These are phyloP conservation scores for Theobroma cacao DNA, from an alignment of 345 rosid genomes.

Conservation along the genomic window DNA sequence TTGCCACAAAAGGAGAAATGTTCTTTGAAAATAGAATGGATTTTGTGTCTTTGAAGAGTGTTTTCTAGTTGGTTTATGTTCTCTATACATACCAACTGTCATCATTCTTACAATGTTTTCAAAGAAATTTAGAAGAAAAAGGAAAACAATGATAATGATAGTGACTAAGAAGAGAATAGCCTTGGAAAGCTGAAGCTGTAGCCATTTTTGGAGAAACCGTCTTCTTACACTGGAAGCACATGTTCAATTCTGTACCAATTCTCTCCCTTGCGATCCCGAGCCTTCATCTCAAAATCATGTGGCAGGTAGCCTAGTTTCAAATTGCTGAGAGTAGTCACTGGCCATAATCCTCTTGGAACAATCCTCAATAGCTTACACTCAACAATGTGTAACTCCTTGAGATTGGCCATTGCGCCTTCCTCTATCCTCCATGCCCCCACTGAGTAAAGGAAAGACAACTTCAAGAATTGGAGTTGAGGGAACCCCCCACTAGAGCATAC, in stretches of 20 bases:
- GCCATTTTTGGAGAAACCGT: background rate
- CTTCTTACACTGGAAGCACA: background rate
- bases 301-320: slow-evolving; percentile 3
- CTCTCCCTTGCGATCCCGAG: slow-evolving; percentile 1
- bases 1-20: background rate
- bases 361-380: slow-evolving; percentile 7
- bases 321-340: background rate
- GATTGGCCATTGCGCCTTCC: slow-evolving; percentile 15
- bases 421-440: background rate
- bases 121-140: background rate
- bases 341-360: slow-evolving; percentile 14
- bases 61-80: background rate
- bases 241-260: slow-evolving; percentile 7
- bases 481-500: slow-evolving; percentile 20
- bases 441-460: background rate
- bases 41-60: background rate
- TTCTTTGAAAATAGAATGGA: background rate
- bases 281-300: slow-evolving; percentile 9
- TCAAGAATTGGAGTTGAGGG: slow-evolving; percentile 16
- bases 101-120: background rate
- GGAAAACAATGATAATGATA: background rate
- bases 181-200: background rate
- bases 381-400: slow-evolving; percentile 4
- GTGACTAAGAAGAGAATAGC: background rate
- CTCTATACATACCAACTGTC: background rate